Evolutionary conservation across 208 protist species (phyloP), one percentile per base, ranked within the genome.

Genomic region (Leptomonas seymouri): DNA sequence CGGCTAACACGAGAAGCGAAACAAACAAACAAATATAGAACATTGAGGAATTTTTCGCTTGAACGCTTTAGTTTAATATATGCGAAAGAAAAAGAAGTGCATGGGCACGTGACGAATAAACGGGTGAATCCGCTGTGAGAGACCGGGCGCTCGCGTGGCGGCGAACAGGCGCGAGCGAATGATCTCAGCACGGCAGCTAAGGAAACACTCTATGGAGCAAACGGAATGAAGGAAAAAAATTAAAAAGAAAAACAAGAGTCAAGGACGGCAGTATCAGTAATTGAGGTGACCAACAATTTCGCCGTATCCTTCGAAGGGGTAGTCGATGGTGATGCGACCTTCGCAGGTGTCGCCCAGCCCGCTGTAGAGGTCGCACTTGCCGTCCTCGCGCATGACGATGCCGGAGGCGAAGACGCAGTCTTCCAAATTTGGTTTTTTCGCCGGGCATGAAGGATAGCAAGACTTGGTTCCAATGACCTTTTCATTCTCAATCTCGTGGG

Each of bases 331-430:
- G 59, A 90, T 86, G 63, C 85, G 85, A 14, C 85, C 85, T 66
- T 86, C 76, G 55, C 74, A 69, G 8, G 81, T 86, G 56, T 90
- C 85, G 18, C 85, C 85, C 6, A 90, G 42, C 15, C 85, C 85
- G 56, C 85, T 90, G 80, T 90, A 90, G 44, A 90, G 60, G 50
- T 90, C 82, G 55, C 81, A 87, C 71, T 90, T 90, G 34, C 80
- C 85, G 59, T 90, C 85, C 30, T 76, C 63, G 25, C 84, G 84
- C 80, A 86, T 87, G 12, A 85, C 74, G 44, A 90, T 90, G 42
- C 85, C 85, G 20, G 82, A 76, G 11, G 77, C 63, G 60, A 90
- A 90, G 23, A 79, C 85, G 64, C 85, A 87, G 63, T 90, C 85
- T 6, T 66, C 59, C 8, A 90, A 65, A 56, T 76, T 78, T 3